Evolutionary conservation across 768 basidiomycete species (phyloP), one percentile per base, ranked within the genome.

Genomic region (Hortiboletus flavorubellus): DNA sequence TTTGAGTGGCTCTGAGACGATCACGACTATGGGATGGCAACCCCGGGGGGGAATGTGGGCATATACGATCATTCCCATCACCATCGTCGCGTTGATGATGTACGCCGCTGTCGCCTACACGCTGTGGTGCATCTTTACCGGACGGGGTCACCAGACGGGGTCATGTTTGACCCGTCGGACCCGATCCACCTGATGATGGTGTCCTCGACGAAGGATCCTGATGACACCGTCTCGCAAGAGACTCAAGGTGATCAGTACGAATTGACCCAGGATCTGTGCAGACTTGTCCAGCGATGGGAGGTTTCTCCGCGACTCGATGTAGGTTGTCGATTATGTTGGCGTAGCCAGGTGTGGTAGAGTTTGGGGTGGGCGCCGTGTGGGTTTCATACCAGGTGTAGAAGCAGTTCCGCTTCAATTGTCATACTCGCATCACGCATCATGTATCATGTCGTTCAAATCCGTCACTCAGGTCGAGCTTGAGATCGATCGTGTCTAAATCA

Each of bases 51-150:
- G n/a, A 15, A 11, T 35, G 2, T 58, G 56, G 23, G 51, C 39
- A 0, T 59, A 50, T 12, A 58, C 31, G 10, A 50, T 53, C 18
- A n/a, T 50, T 8, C 51, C 56, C n/a, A 58, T 53, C 31, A 53
- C 40, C 15, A 8, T 48, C 29, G 43, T 60, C n/a, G 46, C 33
- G 12, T 8, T 60, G 18, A 50, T 59, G 15, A 30, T 33, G 26
- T 53, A 59, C 4, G 26, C 26, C n/a, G 55, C 58, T 4, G 49
- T 49, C 29, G 58, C 14, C n/a, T 55, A 60, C 39, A 52, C 50
- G 10, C 16, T 60, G 3, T 60, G 43, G 43, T 12, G 56, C 6
- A 8, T 52, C 42, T 18, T 41, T 10, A 21, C 9, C 34, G 34
- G 44, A 43, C 49, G 8, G 15, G 10, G 43, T 12, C 34, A 33